Evolutionary conservation across 345 rosid species (phyloP), one percentile per base, ranked within the genome.

Genomic region (Erucastrum elatum): DNA sequence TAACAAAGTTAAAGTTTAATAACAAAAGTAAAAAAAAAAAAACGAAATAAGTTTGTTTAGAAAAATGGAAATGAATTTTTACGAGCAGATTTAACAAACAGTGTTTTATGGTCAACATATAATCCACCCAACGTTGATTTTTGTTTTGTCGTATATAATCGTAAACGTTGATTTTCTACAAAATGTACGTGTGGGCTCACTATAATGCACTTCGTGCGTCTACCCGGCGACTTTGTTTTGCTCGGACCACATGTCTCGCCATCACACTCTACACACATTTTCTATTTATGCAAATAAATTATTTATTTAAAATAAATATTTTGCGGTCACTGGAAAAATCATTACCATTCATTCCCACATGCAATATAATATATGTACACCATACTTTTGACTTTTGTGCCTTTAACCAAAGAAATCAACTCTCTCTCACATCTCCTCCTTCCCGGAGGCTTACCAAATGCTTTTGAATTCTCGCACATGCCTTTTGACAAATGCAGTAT

Each of bases 391-490:
- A 79, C 82, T 25, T 67, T 7, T 55, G 55, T 72, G 82, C 70
- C 63, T 60, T 16, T 72, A 35, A 65, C 49, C 66, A 17, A 7
- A 10, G 29, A 26, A 10, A 59, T 25, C 6, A 17, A 17, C 69
- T 35, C 69, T 16, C 68, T 13, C 56, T 4, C 17, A 49, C 56
- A 61, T 30, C 64, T 59, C 7, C 2, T 80, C 4, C 2, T 80
- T 80, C 79, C 59, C 4, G 17, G 83, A 80, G 76, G 15, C 69
- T 56, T 51, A 80, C 80, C 75, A 68, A 37, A 76, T 65, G 71
- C 75, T 80, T 80, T 75, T 44, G 73, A 80, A 80, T 80, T 80
- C 39, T 70, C 67, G 29, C 79, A 64, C 79, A 70, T 75, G 69
- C 11, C 12, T 65, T 58, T 75, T 65, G 76, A 65, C 73, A 56